Evolutionary conservation across 805 yeast genomes (phyloP).

Genomic region (Ogataea siamensis): DNA sequence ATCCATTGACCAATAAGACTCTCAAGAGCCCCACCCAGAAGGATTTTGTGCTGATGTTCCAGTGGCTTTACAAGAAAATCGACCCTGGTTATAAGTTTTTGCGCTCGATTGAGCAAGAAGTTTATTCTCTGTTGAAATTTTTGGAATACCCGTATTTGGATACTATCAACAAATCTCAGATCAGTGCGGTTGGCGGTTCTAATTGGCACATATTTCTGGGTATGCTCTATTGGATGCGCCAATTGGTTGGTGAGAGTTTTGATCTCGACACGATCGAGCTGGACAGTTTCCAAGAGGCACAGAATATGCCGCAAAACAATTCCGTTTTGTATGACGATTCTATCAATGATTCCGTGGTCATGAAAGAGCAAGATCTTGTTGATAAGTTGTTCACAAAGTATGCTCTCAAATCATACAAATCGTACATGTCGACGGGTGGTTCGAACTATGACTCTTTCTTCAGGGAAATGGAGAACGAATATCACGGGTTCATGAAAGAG

Average conservation of each 20-base stretch:
- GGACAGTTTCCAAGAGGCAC: slow-evolving; percentile 23
- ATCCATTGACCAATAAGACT: slow-evolving; percentile 61
- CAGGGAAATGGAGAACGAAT: slow-evolving; percentile 54
- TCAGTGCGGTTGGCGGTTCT: slow-evolving; percentile 88
- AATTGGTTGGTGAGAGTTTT: slow-evolving; percentile 45
- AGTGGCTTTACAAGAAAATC: slow-evolving; percentile 70
- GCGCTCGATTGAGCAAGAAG: slow-evolving; percentile 71
- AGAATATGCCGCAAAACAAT: slow-evolving; percentile 25
- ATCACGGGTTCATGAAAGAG: slow-evolving; percentile 48
- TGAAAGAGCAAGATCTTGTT: slow-evolving; percentile 28
- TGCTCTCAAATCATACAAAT: slow-evolving; percentile 62
- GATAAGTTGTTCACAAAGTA: slow-evolving; percentile 42
- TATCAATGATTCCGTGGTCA: slow-evolving; percentile 25
- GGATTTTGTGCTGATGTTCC: slow-evolving; percentile 75
- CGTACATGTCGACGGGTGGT: slow-evolving; percentile 55
- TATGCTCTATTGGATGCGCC: slow-evolving; percentile 78
- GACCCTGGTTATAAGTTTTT: slow-evolving; percentile 78
- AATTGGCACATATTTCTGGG: slow-evolving; percentile 85
- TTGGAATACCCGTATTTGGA: slow-evolving; percentile 80
- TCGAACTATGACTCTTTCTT: slow-evolving; percentile 59
- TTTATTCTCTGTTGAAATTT: slow-evolving; percentile 60
- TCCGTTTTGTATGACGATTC: slow-evolving; percentile 28
- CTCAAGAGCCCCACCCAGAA: slow-evolving; percentile 81
- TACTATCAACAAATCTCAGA: slow-evolving; percentile 76
- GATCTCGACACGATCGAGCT: slow-evolving; percentile 36